Percentiles rank a stretch among this genome's conserved stretches.
Evolutionary conservation across 768 basidiomycete genomes (phyloP).

Genomic region (Suillus paluster): DNA sequence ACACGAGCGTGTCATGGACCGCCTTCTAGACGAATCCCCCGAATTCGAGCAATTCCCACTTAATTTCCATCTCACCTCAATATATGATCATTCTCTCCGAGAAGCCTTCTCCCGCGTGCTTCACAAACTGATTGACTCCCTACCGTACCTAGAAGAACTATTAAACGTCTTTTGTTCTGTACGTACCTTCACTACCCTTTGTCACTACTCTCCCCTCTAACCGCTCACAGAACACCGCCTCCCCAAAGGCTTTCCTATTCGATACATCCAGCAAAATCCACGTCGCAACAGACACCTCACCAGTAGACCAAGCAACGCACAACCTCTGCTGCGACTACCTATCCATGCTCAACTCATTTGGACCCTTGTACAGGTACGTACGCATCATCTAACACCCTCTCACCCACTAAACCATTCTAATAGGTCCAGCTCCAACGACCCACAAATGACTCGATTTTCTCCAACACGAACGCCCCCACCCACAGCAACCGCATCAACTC

Average conservation of each 20-base stretch:
- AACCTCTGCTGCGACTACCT: slow-evolving; percentile 92
- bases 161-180: slow-evolving; percentile 86
- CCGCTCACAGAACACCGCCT: slow-evolving; percentile 75
- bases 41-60: slow-evolving; percentile 80
- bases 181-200: slow-evolving; percentile 20
- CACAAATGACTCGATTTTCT: not conserved
- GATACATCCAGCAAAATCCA: slow-evolving; percentile 85
- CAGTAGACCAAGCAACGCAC: slow-evolving; percentile 87
- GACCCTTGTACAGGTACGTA: slow-evolving; percentile 61
- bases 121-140: slow-evolving; percentile 82
- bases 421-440: not conserved
- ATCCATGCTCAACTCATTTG: slow-evolving; percentile 84
- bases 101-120: slow-evolving; percentile 92
- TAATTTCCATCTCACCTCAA: slow-evolving; percentile 90
- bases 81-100: slow-evolving; percentile 89
- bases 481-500: not conserved
- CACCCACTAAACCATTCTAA: not conserved
- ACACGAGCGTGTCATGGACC: slow-evolving; percentile 83
- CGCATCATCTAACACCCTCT: not conserved
- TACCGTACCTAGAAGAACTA: slow-evolving; percentile 86
- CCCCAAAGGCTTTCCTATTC: slow-evolving; percentile 93
- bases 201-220: not conserved
- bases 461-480: slow-evolving; percentile 13
- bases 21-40: slow-evolving; percentile 72
- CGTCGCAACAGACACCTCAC: slow-evolving; percentile 92